Evolutionary conservation across 2,329 filamentous ascomycete species (phyloP).

Genomic region (Fusarium pseudonygamai): DNA sequence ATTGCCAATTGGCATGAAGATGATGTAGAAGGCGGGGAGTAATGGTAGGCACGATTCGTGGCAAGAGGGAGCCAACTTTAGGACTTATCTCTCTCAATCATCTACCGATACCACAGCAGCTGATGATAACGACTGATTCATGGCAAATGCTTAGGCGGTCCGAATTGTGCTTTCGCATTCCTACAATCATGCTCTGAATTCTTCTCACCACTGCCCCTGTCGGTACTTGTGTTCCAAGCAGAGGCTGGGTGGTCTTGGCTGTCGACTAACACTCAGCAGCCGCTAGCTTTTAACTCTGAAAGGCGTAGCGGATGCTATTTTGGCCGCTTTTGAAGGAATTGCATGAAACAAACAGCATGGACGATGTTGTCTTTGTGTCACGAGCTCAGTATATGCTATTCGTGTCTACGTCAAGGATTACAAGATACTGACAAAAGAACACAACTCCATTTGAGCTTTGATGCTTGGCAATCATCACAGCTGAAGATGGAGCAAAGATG

Average conservation of each 20-base stretch:
- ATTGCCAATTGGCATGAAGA: constrained; percentile 33
- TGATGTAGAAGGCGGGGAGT: constrained; percentile 31
- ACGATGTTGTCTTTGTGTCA: constrained; percentile 19
- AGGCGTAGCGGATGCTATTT: constrained; percentile 34
- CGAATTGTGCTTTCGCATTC: not conserved
- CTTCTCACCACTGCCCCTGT: constrained; percentile 8
- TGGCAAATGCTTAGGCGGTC: not conserved
- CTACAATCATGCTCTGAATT: not conserved
- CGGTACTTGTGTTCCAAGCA: constrained; percentile 16
- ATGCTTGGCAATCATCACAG: not conserved
- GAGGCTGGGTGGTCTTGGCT: constrained; percentile 15
- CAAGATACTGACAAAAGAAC: not conserved
- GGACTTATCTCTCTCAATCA: not conserved
- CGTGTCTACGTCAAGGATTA: constrained; percentile 11
- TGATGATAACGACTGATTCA: not conserved
- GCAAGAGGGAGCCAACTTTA: constrained; percentile 12
- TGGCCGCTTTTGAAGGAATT: constrained; percentile 4
- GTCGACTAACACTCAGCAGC: constrained; percentile 20
- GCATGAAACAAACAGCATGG: constrained; percentile 24
- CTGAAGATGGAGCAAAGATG: not conserved
- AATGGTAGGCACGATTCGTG: constrained; percentile 21
- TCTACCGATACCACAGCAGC: not conserved
- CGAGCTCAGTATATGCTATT: constrained; percentile 17
- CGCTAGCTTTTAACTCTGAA: constrained; percentile 24
- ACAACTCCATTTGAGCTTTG: not conserved